Evolutionary conservation across 2,329 filamentous ascomycete species (phyloP).

Genomic region (Fusarium sp.): DNA sequence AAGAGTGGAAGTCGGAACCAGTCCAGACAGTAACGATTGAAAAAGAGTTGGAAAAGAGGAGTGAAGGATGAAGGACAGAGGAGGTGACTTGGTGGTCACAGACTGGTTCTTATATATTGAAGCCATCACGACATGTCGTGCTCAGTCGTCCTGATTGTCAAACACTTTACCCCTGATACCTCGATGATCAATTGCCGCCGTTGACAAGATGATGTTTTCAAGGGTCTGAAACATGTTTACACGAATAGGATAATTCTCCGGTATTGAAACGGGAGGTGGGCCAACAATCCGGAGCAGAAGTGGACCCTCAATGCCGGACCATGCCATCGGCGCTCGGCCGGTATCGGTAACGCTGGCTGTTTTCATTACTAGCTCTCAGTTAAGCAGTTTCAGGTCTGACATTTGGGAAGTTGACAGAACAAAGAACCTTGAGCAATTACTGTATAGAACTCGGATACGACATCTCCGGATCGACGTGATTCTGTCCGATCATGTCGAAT

Average conservation of each 20-base stretch:
- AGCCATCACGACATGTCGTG: conserved; percentile 12
- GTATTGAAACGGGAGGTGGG: conserved; percentile 20
- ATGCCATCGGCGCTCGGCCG: not conserved
- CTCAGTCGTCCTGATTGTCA: conserved; percentile 13
- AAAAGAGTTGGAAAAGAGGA: conserved; percentile 23
- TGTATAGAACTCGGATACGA: not conserved
- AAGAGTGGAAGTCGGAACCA: conserved; percentile 37
- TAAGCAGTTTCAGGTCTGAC: not conserved
- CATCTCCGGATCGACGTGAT: not conserved
- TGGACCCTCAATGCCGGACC: conserved; percentile 8
- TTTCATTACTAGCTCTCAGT: not conserved
- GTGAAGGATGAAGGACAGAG: conserved; percentile 28
- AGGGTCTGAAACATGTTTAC: conserved; percentile 28
- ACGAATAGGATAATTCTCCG: conserved; percentile 44
- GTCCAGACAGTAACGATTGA: conserved; percentile 40
- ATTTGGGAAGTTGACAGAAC: not conserved
- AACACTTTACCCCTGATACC: not conserved
- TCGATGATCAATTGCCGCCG: conserved; percentile 17
- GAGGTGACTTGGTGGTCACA: not conserved
- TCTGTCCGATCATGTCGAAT: not conserved
- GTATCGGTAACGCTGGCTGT: not conserved
- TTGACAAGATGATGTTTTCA: not conserved
- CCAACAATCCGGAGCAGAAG: conserved; percentile 11
- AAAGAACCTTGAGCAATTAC: not conserved
- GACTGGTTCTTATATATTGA: conserved; percentile 34